These are phyloP conservation scores for Triticum timopheevii DNA, from an alignment of 176 grass and related monocot genomes.

Conservation along the genomic window DNA sequence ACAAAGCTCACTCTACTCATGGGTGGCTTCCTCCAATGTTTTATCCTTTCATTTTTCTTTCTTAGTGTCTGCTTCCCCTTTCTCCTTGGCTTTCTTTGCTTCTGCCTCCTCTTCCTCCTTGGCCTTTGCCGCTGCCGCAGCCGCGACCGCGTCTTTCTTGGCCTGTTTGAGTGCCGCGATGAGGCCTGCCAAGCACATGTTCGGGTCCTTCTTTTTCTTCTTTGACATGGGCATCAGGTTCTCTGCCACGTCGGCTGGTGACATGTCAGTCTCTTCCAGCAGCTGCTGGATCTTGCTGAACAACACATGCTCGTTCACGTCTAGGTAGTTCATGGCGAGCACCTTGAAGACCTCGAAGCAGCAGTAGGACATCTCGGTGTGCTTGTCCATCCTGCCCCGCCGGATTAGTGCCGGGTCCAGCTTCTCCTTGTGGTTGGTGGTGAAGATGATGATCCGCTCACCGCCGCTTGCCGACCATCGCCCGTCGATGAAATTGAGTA, in stretches of 20 bases:
- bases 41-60: neutral
- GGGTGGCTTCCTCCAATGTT: neutral
- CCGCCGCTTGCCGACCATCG: conserved; percentile 70
- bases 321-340: conserved; percentile 55
- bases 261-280: conserved; percentile 53
- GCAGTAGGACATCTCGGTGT: conserved; percentile 79
- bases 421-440: conserved; percentile 70
- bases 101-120: neutral
- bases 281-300: conserved; percentile 28
- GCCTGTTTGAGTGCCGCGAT: conserved; percentile 33
- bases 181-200: conserved; percentile 16
- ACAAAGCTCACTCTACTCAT: neutral
- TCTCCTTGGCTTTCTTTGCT: neutral
- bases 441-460: conserved; percentile 72
- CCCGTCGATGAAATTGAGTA: conserved; percentile 83
- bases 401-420: conserved; percentile 70
- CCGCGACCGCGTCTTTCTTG: neutral
- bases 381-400: conserved; percentile 76
- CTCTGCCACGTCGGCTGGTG: conserved; percentile 67
- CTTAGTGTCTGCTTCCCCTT: neutral
- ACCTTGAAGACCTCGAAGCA: conserved; percentile 61
- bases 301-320: conserved; percentile 1
- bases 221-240: conserved; percentile 61
- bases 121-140: neutral
- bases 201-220: conserved; percentile 21